phyloP scores from a whole-genome alignment of 495 filamentous ascomycete species.

The Neurospora africana region DNA sequence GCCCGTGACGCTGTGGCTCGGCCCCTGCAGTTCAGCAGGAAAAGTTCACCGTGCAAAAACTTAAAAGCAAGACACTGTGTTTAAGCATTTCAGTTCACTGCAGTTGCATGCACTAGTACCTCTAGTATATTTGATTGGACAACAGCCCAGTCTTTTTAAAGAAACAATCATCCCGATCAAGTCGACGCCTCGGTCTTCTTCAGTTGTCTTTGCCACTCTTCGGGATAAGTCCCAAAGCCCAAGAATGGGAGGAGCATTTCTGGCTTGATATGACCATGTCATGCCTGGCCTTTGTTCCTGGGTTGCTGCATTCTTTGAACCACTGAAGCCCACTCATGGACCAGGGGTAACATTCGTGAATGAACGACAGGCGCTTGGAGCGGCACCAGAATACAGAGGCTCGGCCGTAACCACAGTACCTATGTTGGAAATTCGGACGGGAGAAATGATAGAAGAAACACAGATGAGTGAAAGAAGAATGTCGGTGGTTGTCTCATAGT shows the following conservation, averaged over 20 bases:
- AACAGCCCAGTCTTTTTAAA: background rate
- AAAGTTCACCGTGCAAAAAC: conserved; percentile 1
- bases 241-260: background rate
- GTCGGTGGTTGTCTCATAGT: background rate
- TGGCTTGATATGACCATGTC: background rate
- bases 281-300: background rate
- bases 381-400: background rate
- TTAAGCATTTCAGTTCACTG: background rate
- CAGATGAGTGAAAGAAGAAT: background rate
- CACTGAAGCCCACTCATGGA: background rate
- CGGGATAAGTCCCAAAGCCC: background rate
- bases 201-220: background rate
- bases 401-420: background rate
- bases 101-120: too few relatives aligned
- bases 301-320: background rate
- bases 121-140: background rate
- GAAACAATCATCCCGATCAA: background rate
- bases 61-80: background rate
- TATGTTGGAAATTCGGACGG: background rate
- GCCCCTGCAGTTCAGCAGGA: conserved; percentile 3
- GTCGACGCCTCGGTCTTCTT: background rate
- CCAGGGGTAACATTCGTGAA: background rate
- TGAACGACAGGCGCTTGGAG: background rate
- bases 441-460: background rate
- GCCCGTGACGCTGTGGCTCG: background rate